A percentile compares a stretch with the other conserved stretches of the same genome.
Conservation (phyloP, 805 yeast species). For the Metschnikowia henanensis region DNA sequence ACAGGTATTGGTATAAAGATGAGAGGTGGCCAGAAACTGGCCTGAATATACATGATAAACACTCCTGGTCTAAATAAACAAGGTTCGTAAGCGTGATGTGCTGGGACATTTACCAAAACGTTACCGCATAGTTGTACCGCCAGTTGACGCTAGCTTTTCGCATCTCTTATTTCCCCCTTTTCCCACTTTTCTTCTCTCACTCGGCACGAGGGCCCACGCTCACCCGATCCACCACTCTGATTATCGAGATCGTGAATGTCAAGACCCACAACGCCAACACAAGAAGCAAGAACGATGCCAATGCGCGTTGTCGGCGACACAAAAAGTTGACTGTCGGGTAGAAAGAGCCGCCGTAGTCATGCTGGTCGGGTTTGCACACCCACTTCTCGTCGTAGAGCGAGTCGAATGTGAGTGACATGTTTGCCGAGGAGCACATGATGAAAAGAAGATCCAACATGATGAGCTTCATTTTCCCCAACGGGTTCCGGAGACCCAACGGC, state of each 20-base stretch:
- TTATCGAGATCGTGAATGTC: constrained; percentile 79
- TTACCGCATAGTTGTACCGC: no score
- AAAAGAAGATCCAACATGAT: constrained; percentile 81
- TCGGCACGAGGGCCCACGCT: constrained; percentile 19
- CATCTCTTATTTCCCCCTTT: no score
- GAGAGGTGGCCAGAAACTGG: no score
- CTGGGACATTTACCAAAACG: no score
- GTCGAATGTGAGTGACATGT: constrained; percentile 80
- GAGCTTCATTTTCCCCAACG: constrained; percentile 77
- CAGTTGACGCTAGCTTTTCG: no score
- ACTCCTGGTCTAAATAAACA: no score
- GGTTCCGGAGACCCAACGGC: constrained; percentile 87
- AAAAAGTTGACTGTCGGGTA: constrained; percentile 47
- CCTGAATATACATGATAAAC: no score
- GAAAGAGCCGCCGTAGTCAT: constrained; percentile 19
- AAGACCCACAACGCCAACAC: constrained; percentile 80
- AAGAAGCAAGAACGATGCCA: constrained; percentile 77
- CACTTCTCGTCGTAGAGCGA: constrained; percentile 78
- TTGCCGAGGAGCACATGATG: constrained; percentile 87
- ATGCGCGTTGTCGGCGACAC: constrained; percentile 75
- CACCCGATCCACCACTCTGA: constrained; percentile 77
- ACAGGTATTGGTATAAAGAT: no score
- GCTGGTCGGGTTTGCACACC: constrained; percentile 54
- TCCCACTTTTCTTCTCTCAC: not conserved
- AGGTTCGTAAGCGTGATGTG: no score